phyloP scores from a whole-genome alignment of 1,139 yeast species.

The Pichia sp. region DNA sequence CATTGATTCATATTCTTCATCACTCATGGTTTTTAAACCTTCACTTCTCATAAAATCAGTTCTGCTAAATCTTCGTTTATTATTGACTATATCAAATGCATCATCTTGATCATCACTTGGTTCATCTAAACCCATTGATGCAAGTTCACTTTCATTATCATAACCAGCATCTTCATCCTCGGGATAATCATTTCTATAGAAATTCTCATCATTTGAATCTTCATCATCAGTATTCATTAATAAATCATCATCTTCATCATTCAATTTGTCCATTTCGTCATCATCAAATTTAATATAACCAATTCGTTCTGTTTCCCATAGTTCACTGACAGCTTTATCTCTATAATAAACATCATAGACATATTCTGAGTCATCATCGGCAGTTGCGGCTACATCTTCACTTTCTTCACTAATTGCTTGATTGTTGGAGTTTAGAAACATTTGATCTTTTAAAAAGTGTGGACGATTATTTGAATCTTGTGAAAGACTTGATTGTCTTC shows the following conservation, averaged over 20 bases:
- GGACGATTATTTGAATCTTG: conserved; percentile 12
- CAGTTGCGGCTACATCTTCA: neutral
- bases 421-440: neutral
- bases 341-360: conserved; percentile 86
- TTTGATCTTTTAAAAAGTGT: conserved; percentile 7
- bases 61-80: conserved; percentile 26
- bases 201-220: conserved; percentile 85
- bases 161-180: conserved; percentile 70
- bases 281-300: conserved; percentile 67
- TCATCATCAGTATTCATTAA: conserved; percentile 47
- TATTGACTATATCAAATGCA: conserved; percentile 29
- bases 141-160: conserved; percentile 23
- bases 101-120: conserved; percentile 38
- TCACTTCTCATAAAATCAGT: conserved; percentile 24
- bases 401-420: conserved; percentile 2
- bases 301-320: conserved; percentile 44
- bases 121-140: conserved; percentile 19
- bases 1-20: conserved; percentile 28
- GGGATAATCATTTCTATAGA: conserved; percentile 89
- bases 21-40: conserved; percentile 27
- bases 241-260: conserved; percentile 45
- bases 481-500: conserved; percentile 21
- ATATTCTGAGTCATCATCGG: conserved; percentile 52
- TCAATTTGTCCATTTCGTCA: conserved; percentile 51
- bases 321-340: conserved; percentile 43